Conservation (phyloP, 2,329 filamentous ascomycete genomes). For the Aspergillus latus region DNA sequence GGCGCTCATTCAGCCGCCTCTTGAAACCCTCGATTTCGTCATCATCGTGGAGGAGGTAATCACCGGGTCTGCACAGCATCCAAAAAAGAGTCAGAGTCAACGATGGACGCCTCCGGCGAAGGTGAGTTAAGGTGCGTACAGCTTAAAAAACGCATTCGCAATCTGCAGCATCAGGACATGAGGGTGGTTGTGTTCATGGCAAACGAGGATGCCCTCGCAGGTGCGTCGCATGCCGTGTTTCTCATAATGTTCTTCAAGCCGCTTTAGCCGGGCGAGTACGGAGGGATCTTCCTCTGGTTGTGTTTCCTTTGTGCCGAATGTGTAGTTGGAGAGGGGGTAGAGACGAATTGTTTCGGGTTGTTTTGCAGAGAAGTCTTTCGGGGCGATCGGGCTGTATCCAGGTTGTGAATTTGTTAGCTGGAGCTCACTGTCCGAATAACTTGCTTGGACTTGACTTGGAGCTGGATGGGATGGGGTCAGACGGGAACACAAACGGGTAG, state of each 20-base stretch:
- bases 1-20: conserved; percentile 81
- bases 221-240: conserved; percentile 94
- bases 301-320: conserved; percentile 96
- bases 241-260: conserved; percentile 89
- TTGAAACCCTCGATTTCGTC: conserved; percentile 97
- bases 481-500: conserved; percentile 54
- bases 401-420: not conserved
- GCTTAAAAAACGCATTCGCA: conserved; percentile 98
- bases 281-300: conserved; percentile 98
- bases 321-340: conserved; percentile 97
- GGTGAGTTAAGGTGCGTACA: conserved; percentile 40
- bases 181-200: conserved; percentile 98
- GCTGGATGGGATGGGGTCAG: not conserved
- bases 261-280: conserved; percentile 85
- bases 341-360: conserved; percentile 88
- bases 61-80: conserved; percentile 64
- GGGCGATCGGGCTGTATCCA: conserved; percentile 65
- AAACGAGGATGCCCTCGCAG: conserved; percentile 94
- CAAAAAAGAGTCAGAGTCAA: too few species aligned
- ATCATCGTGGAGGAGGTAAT: conserved; percentile 83
- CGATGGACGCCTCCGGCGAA: too few species aligned
- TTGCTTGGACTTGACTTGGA: not conserved
- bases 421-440: not conserved
- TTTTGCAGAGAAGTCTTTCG: conserved; percentile 80
- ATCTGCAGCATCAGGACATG: conserved; percentile 99